A percentile compares a stretch with the other conserved stretches of the same genome.
phyloP scores from a whole-genome alignment of 495 filamentous ascomycete species.

The Hypoxylon lenormandii region DNA sequence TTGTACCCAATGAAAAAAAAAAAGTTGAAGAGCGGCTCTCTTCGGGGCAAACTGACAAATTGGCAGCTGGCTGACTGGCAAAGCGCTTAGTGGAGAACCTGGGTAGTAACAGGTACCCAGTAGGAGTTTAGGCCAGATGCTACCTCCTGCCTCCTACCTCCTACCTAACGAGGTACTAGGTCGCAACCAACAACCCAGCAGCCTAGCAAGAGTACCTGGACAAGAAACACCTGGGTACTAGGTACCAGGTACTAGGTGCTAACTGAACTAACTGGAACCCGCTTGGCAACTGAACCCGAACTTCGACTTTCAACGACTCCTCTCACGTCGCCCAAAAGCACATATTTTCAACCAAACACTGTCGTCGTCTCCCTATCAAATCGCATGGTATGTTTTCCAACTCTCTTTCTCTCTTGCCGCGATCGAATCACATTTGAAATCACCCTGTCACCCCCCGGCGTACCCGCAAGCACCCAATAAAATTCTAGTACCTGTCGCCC shows the following conservation, averaged over 20 bases:
- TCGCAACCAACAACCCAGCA: background rate
- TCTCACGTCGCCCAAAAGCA: conserved; percentile 22
- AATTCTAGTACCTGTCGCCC: conserved; percentile 28
- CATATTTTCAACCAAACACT: conserved; percentile 41
- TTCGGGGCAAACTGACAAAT: too few species aligned
- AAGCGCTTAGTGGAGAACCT: too few species aligned
- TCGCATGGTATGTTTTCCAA: conserved; percentile 42
- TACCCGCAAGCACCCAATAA: conserved; percentile 23
- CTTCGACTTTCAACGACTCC: conserved; percentile 25
- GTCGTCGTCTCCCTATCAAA: conserved; percentile 18
- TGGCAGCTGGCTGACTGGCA: too few species aligned
- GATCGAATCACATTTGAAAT: conserved; percentile 34
- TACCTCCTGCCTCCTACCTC: too few species aligned
- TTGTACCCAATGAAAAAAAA: too few species aligned
- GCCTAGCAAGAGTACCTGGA: background rate
- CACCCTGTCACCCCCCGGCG: conserved; percentile 30
- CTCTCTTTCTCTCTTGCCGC: conserved; percentile 25
- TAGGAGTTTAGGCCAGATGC: too few species aligned
- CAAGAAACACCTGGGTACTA: too few species aligned
- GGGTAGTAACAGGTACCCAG: too few species aligned
- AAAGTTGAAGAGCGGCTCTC: too few species aligned
- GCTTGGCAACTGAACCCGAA: background rate
- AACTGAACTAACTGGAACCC: background rate
- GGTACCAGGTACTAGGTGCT: too few species aligned
- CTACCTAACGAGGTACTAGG: background rate